phyloP scores from a whole-genome alignment of 2,329 filamentous ascomycete genomes.

The Colletotrichum tamarilloi region DNA sequence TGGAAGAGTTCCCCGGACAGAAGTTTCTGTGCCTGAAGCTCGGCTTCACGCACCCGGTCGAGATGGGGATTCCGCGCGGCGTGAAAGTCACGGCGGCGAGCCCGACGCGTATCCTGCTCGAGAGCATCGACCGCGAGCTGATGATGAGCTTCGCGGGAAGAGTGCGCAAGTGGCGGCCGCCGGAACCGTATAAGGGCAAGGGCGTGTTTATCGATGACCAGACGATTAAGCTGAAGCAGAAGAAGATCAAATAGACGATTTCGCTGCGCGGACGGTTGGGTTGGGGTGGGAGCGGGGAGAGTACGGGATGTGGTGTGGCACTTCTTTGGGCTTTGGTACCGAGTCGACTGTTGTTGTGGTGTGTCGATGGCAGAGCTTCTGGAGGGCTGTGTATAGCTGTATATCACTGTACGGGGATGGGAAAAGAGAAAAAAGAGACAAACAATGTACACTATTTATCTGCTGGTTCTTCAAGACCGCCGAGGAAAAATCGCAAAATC shows the following conservation, averaged over 20 bases:
- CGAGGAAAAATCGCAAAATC: background rate
- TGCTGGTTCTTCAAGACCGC: background rate
- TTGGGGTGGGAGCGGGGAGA: background rate
- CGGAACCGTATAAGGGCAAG: constrained; percentile 99
- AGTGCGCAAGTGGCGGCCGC: constrained; percentile 88
- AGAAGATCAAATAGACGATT: constrained; percentile 85
- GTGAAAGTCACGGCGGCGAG: constrained; percentile 89
- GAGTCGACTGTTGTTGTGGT: background rate
- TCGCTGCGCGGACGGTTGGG: too few relatives aligned
- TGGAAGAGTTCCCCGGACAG: constrained; percentile 82
- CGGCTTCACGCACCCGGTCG: constrained; percentile 95
- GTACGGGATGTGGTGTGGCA: background rate
- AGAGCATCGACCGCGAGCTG: constrained; percentile 86
- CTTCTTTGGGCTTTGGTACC: background rate
- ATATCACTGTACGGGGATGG: constrained; percentile 34
- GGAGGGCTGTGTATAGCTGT: constrained; percentile 35
- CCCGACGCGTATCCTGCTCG: constrained; percentile 89
- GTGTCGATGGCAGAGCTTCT: background rate
- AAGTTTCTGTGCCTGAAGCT: constrained; percentile 94
- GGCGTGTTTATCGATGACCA: constrained; percentile 98
- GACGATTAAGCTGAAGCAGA: constrained; percentile 97
- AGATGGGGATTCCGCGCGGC: constrained; percentile 84
- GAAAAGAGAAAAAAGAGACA: constrained; percentile 1
- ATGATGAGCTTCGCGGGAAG: constrained; percentile 92
- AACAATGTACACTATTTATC: constrained; percentile 24